Base-by-base conservation (phyloP, 805 yeast species). In the Maudiozyma saulgeensis region DNA sequence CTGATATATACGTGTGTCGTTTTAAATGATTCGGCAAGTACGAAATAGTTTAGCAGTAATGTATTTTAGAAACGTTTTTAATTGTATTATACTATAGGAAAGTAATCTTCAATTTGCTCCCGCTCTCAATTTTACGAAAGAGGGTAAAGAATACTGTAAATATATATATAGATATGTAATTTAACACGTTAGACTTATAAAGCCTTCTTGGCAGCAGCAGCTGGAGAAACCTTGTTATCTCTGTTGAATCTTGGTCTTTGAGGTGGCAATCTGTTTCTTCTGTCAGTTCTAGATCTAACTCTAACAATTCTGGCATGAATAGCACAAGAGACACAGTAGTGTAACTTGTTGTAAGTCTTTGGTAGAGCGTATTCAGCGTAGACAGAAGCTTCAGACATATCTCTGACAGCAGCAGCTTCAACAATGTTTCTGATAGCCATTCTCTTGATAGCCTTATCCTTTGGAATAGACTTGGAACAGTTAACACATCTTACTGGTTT, bases 401-500 rank as follows among this genome's bases (percentile, higher is more conserved):
- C 99, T 84, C 99, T 90, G 73, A 93, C 95, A 70, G 99, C 93
- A 75, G 99, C 99, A 67, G 96, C 93, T 83, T 93, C 99, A 69
- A 93, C 99, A 91, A 93, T 93, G 96, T 93, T 93, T 82, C 97
- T 87, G 87, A 93, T 84, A 77, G 96, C 89, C 83, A 93, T 95
- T 81, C 99, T 88, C 93, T 93, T 93, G 87, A 93, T 93, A 77
- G 99, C 98, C 86, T 93, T 93, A 77, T 93, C 99, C 87, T 93
- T 93, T 75, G 99, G 97, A 69, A 93, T 96, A 81, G 96, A 87
- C 78, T 96, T 88, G 70, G 96, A 86, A 80, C 99, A 93, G 96
- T 93, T 93, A 73, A 89, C 86, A 83, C 99, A 93, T 86, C 99
- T 90, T 72, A 91, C 97, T 75, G 96, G 95, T 79, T 87, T 87